Evolutionary conservation across 2,329 filamentous ascomycete genomes (phyloP), one percentile per base, ranked within the genome.

Genomic region (Trichophyton equinum): DNA sequence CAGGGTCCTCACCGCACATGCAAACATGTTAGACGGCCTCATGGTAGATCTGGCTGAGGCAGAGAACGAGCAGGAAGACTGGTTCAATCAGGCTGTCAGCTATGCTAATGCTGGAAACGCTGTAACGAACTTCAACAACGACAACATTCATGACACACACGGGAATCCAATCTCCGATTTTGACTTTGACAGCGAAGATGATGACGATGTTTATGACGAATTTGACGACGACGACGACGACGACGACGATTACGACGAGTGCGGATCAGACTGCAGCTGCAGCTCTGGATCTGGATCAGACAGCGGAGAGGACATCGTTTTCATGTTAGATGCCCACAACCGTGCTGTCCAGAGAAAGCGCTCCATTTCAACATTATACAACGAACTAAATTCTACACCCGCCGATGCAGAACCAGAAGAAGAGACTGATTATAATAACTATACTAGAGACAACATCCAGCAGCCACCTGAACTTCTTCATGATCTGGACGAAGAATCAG

Each of bases 71-170:
- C 94, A 97, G 77, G 92, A 97, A 77, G 86, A 84, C 67, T 96
- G 91, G 91, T 97, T 96, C 86, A 95, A 96, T 83, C 87, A 91
- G 75, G 94, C 90, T 64, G 89, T 96, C 76, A 86, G 84, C 73
- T 88, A 87, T 70, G 88, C 88, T 67, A 80, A 80, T 72, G 11
- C 46, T 7, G 22, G 22, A 8, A 25, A 20, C 9, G 30, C 61
- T 20, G 57, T 57, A n/a, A 49, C 57, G 18, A 89, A 95, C 74
- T 81, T 83, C 61, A 82, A 91, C 65, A 80, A 82, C 63, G 88
- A 91, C 74, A 86, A 89, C 46, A 25, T 51, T 11, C 46, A 66
- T 85, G 82, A 78, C 79, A 84, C 64, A 81, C 80, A 65, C 85
- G 88, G 66, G 81, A 82, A 65, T 74, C 70, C 62, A 77, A 49